Percentiles rank a stretch among this genome's conserved stretches.
These are phyloP conservation scores for Ceratonia siliqua DNA, from an alignment of 306 rosid species.

Conservation along the genomic window DNA sequence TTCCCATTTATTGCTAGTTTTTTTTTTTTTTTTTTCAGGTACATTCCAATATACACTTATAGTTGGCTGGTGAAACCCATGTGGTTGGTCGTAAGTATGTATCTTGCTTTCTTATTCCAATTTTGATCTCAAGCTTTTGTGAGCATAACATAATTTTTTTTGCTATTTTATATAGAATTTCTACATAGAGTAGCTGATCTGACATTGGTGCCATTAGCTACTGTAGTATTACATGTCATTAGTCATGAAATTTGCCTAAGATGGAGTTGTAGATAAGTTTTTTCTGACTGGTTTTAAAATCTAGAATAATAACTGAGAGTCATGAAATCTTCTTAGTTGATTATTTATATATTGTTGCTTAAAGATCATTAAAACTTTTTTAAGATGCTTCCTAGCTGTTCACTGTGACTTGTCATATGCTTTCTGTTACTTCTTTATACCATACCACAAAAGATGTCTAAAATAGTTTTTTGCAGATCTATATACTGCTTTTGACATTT, in stretches of 20 bases:
- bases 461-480: slow-evolving; percentile 1
- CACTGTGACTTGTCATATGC: not conserved
- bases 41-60: slow-evolving; percentile 93
- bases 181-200: slow-evolving; percentile 92
- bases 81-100: slow-evolving; percentile 90
- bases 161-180: slow-evolving; percentile 57
- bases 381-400: slow-evolving; percentile 1
- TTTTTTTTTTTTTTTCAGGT: slow-evolving; percentile 50
- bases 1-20: not conserved
- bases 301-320: not conserved
- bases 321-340: slow-evolving; percentile 1
- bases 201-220: slow-evolving; percentile 91
- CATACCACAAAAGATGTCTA: not conserved
- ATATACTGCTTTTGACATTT: slow-evolving; percentile 32
- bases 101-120: slow-evolving; percentile 16
- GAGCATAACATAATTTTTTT: slow-evolving; percentile 33
- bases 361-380: slow-evolving; percentile 14
- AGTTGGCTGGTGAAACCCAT: slow-evolving; percentile 97
- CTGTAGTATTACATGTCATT: slow-evolving; percentile 24
- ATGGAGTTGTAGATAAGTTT: not conserved
- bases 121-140: not conserved
- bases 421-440: slow-evolving; percentile 8
- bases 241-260: slow-evolving; percentile 11
- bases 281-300: not conserved
- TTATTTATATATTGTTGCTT: slow-evolving; percentile 9